Conservation (phyloP, 2,329 filamentous ascomycete genomes). For the Talaromyces sp. region DNA sequence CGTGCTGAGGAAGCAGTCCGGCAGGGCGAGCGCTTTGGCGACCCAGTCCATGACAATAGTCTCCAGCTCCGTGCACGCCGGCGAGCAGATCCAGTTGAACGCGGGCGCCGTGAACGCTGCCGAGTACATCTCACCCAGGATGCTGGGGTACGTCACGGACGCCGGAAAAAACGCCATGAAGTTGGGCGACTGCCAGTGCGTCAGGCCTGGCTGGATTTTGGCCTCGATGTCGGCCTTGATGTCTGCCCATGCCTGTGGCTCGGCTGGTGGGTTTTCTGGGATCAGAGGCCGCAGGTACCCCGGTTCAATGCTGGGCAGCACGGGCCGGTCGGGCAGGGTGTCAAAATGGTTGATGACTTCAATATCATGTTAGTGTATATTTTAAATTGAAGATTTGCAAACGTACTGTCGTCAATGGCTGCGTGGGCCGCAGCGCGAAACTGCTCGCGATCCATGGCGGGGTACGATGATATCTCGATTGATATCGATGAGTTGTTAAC, state of each 20-base stretch:
- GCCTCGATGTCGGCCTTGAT: constrained; percentile 80
- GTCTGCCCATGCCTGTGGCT: constrained; percentile 65
- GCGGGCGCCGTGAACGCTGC: constrained; percentile 82
- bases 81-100: constrained; percentile 96
- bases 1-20: constrained; percentile 66
- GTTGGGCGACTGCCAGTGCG: constrained; percentile 90
- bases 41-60: constrained; percentile 92
- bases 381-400: background rate
- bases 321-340: constrained; percentile 62
- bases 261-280: constrained; percentile 60
- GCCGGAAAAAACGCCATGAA: constrained; percentile 97
- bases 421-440: constrained; percentile 73
- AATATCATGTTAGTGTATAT: background rate
- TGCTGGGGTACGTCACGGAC: constrained; percentile 71
- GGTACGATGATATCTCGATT: background rate
- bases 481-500: background rate
- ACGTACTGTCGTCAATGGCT: constrained; percentile 76
- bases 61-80: constrained; percentile 88
- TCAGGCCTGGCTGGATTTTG: constrained; percentile 86
- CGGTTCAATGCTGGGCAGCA: constrained; percentile 72
- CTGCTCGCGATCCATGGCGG: constrained; percentile 68
- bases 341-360: constrained; percentile 81
- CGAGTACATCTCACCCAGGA: constrained; percentile 89
- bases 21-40: constrained; percentile 67
- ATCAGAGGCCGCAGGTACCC: constrained; percentile 81